These are phyloP conservation scores for Microcos paniculata DNA, from an alignment of 345 rosid species.

Conservation along the genomic window DNA sequence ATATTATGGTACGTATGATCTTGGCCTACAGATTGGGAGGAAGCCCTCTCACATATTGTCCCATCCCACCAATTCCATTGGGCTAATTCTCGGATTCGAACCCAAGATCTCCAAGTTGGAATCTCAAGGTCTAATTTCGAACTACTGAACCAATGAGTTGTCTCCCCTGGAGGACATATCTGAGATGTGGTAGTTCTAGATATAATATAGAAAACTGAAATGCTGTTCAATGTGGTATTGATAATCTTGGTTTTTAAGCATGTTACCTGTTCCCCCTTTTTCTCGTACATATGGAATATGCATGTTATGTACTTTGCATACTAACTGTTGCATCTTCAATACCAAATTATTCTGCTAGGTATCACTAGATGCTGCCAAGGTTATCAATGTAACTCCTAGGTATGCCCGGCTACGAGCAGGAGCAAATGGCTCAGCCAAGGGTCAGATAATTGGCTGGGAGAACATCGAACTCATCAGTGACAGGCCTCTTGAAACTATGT, in stretches of 20 bases:
- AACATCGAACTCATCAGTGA: conserved; percentile 98
- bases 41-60: no score
- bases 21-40: not conserved
- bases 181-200: not conserved
- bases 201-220: not conserved
- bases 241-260: not conserved
- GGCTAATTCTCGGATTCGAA: not conserved
- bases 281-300: not conserved
- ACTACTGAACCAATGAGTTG: not conserved
- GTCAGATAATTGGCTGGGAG: conserved; percentile 93
- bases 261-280: not conserved
- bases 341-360: conserved; percentile 50
- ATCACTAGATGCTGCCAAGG: conserved; percentile 89
- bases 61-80: not conserved
- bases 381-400: conserved; percentile 88
- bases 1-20: not conserved
- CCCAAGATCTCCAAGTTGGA: not conserved
- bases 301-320: not conserved
- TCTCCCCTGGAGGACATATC: not conserved
- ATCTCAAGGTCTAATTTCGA: not conserved
- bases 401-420: conserved; percentile 78
- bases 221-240: not conserved
- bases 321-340: conserved; percentile 4
- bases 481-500: conserved; percentile 89
- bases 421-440: conserved; percentile 74